These are phyloP conservation scores for Ramaria sp. DNA, from an alignment of 768 basidiomycete genomes.

Conservation along the genomic window DNA sequence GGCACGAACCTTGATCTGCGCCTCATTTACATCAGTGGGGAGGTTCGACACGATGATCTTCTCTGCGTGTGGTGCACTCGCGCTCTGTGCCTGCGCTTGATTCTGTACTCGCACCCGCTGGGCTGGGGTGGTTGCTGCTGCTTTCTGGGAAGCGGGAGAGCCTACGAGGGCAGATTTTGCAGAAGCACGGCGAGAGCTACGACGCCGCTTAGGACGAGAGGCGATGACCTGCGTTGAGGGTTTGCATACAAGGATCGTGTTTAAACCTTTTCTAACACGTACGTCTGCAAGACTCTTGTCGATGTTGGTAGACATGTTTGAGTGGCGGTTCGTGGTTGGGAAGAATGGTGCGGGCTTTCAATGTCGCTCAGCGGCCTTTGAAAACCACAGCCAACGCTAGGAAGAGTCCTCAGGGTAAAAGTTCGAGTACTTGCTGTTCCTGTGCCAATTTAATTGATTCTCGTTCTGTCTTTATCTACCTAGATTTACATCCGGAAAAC, in stretches of 20 bases:
- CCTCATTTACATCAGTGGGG: constrained; percentile 85
- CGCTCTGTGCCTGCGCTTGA: constrained; percentile 26
- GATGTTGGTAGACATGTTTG: constrained; percentile 2
- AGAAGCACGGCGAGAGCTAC: constrained; percentile 34
- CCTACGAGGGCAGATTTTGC: constrained; percentile 38
- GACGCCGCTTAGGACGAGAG: constrained; percentile 12
- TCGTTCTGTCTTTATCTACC: background rate
- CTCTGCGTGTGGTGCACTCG: constrained; percentile 36
- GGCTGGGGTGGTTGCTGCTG: constrained; percentile 32
- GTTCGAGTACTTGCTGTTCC: background rate
- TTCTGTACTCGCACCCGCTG: constrained; percentile 36
- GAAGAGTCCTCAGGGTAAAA: background rate
- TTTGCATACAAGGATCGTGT: background rate
- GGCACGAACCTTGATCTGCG: constrained; percentile 74
- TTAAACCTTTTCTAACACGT: background rate
- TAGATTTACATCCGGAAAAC: background rate
- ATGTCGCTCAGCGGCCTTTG: background rate
- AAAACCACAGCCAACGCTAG: background rate
- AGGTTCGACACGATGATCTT: constrained; percentile 97
- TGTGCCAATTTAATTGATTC: background rate
- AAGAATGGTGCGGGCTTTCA: constrained; percentile 6
- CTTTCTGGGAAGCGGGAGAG: constrained; percentile 39
- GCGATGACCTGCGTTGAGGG: background rate
- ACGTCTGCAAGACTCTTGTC: constrained; percentile 6
- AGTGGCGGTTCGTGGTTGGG: background rate